phyloP scores from a whole-genome alignment of 345 rosid genomes.

The Bruguiera parviflora region DNA sequence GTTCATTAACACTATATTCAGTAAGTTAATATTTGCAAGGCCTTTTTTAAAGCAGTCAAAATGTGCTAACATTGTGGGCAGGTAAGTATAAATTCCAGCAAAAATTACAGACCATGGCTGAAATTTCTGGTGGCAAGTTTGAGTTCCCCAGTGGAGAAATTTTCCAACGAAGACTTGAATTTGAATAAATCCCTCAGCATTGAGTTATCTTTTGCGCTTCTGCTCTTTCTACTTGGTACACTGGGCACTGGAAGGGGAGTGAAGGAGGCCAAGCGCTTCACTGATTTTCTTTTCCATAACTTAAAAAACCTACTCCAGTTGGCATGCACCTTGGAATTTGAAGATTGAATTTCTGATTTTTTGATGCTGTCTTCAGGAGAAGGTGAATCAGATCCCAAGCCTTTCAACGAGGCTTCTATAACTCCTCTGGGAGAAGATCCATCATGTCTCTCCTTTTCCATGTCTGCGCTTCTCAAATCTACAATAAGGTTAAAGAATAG shows the following conservation, averaged over 20 bases:
- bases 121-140: conserved; percentile 67
- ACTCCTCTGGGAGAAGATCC: conserved; percentile 62
- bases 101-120: conserved; percentile 43
- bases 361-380: conserved; percentile 10
- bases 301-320: conserved; percentile 70
- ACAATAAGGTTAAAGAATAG: conserved; percentile 9
- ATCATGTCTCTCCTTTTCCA: conserved; percentile 45
- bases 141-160: conserved; percentile 59
- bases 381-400: conserved; percentile 18
- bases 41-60: not conserved
- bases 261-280: conserved; percentile 46
- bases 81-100: not conserved
- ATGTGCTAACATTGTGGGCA: not conserved
- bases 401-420: conserved; percentile 52
- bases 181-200: conserved; percentile 49
- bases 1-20: not conserved
- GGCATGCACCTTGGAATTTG: conserved; percentile 36
- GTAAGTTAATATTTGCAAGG: not conserved
- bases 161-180: conserved; percentile 53
- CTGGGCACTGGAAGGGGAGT: conserved; percentile 39
- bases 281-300: conserved; percentile 57
- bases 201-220: conserved; percentile 37
- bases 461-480: conserved; percentile 49
- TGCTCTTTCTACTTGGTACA: conserved; percentile 38
- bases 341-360: conserved; percentile 19